These are phyloP conservation scores for Neohortaea acidophila DNA, from an alignment of 495 filamentous ascomycete species.

Conservation along the genomic window DNA sequence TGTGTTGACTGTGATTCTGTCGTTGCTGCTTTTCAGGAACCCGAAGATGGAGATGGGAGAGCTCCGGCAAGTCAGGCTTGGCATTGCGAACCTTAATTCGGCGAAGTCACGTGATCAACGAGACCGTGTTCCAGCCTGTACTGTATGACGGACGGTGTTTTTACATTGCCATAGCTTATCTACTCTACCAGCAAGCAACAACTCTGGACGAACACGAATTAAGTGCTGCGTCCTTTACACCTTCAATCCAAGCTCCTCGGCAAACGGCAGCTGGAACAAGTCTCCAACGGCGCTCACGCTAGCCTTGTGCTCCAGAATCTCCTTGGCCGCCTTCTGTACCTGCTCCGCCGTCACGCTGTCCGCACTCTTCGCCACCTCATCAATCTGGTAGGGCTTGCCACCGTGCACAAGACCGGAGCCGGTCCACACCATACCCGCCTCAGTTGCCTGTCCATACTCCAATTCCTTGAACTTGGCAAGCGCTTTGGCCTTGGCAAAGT, in stretches of 20 bases:
- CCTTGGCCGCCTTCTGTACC: conserved; percentile 75
- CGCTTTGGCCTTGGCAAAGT: conserved; percentile 78
- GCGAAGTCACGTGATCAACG: too few species aligned
- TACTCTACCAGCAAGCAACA: too few species aligned
- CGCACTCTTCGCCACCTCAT: conserved; percentile 62
- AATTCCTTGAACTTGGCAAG: conserved; percentile 87
- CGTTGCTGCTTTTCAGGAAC: too few species aligned
- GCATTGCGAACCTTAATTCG: too few species aligned
- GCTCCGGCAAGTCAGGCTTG: too few species aligned
- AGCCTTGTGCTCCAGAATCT: conserved; percentile 74
- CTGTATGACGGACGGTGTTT: too few species aligned
- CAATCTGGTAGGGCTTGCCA: conserved; percentile 73
- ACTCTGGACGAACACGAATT: too few species aligned
- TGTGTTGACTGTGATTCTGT: not conserved
- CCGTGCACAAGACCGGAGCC: conserved; percentile 65
- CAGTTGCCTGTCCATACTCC: conserved; percentile 60
- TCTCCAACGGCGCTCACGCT: conserved; percentile 80
- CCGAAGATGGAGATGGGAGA: too few species aligned
- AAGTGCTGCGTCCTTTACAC: too few species aligned
- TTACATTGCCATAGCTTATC: too few species aligned
- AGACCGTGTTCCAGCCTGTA: too few species aligned
- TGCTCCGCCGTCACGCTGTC: conserved; percentile 67
- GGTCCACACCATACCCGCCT: conserved; percentile 51
- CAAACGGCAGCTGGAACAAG: conserved; percentile 73
- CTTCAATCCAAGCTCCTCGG: conserved; percentile 82